Evolutionary conservation across 108 stramenopile species (phyloP).

Genomic region (Stephanodiscus minutulus): DNA sequence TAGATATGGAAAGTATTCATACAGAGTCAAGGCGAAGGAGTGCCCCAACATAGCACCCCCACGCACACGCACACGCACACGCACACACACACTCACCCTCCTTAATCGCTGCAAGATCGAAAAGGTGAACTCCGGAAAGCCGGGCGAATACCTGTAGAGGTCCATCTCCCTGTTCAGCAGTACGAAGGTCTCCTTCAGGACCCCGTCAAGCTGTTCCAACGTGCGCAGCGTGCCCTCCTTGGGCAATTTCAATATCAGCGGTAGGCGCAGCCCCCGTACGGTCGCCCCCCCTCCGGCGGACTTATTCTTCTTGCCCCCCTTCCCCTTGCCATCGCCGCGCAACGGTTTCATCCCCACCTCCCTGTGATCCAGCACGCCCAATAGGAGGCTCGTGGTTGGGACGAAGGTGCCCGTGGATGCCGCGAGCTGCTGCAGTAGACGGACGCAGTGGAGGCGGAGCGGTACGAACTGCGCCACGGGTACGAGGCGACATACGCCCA

Average conservation of each 20-base stretch:
- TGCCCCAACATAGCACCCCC: not conserved
- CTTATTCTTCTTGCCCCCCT: slow-evolving; percentile 45
- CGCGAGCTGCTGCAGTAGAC: slow-evolving; percentile 91
- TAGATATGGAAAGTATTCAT: not conserved
- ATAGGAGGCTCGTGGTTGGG: slow-evolving; percentile 83
- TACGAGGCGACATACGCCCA: slow-evolving; percentile 74
- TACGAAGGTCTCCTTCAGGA: slow-evolving; percentile 74
- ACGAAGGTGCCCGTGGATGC: slow-evolving; percentile 87
- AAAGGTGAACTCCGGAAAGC: slow-evolving; percentile 84
- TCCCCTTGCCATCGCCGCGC: slow-evolving; percentile 24
- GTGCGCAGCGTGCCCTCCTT: slow-evolving; percentile 83
- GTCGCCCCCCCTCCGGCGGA: slow-evolving; percentile 29
- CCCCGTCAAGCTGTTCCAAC: slow-evolving; percentile 77
- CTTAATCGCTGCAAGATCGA: slow-evolving; percentile 70
- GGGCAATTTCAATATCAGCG: slow-evolving; percentile 65
- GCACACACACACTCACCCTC: slow-evolving; percentile 51
- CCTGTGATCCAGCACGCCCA: slow-evolving; percentile 84
- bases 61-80: slow-evolving; percentile 7
- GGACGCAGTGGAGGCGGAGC: slow-evolving; percentile 90
- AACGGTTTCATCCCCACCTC: slow-evolving; percentile 80
- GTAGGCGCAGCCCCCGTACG: slow-evolving; percentile 50
- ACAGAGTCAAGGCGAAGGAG: not conserved
- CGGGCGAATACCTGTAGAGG: slow-evolving; percentile 85
- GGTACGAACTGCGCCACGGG: slow-evolving; percentile 87
- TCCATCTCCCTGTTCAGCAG: slow-evolving; percentile 85